Conservation (phyloP, 225 moss, liverwort and hornwort species). For the Anthoceros angustus region DNA sequence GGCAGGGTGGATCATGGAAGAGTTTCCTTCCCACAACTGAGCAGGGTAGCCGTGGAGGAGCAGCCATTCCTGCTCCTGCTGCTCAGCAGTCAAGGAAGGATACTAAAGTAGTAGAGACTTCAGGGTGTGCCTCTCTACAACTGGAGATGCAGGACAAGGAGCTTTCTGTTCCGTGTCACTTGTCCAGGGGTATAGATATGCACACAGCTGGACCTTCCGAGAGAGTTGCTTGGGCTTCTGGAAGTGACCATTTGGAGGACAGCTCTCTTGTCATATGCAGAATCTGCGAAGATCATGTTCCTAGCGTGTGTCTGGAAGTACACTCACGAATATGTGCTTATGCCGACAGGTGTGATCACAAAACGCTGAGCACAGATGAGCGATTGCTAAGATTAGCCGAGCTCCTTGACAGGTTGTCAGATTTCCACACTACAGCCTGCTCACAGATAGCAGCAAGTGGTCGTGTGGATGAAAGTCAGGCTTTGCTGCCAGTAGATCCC, state of each 20-base stretch:
- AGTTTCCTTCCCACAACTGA: background rate
- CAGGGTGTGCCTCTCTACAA: too few species aligned
- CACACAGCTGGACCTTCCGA: constrained; percentile 19
- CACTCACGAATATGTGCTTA: constrained; percentile 96
- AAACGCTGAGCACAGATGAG: constrained; percentile 73
- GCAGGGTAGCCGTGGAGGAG: background rate
- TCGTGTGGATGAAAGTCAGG: constrained; percentile 57
- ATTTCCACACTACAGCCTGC: constrained; percentile 52
- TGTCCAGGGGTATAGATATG: constrained; percentile 15
- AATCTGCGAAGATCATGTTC: constrained; percentile 99
- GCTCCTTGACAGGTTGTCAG: constrained; percentile 70
- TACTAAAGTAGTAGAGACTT: too few species aligned
- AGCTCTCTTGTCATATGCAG: constrained; percentile 81
- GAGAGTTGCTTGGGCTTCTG: constrained; percentile 65
- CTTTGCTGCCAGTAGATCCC: constrained; percentile 9
- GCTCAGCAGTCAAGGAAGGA: too few species aligned
- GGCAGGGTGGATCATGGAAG: background rate
- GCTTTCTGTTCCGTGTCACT: constrained; percentile 5
- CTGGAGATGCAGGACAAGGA: background rate
- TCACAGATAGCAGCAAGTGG: constrained; percentile 29
- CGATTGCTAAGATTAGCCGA: constrained; percentile 65
- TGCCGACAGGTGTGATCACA: constrained; percentile 84
- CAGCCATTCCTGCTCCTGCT: too few species aligned
- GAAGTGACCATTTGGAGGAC: constrained; percentile 54
- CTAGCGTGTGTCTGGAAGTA: constrained; percentile 71